These are phyloP conservation scores for Wickerhamomyces sp. DNA, from an alignment of 1,139 yeast genomes.

Conservation along the genomic window DNA sequence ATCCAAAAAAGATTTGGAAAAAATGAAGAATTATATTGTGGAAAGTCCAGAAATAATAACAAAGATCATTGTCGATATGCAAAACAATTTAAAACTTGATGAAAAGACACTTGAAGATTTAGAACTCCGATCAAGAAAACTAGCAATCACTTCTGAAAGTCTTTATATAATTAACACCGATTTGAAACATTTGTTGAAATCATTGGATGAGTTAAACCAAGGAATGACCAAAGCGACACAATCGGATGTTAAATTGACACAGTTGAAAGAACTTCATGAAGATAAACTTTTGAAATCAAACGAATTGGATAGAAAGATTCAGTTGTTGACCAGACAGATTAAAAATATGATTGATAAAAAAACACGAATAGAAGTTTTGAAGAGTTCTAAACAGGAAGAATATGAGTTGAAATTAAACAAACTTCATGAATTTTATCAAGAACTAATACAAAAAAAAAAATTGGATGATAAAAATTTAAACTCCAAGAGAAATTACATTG, in stretches of 20 bases:
- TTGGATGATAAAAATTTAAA: slow-evolving; percentile 47
- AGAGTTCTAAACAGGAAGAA: slow-evolving; percentile 40
- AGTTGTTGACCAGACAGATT: slow-evolving; percentile 48
- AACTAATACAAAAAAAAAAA: slow-evolving; percentile 45
- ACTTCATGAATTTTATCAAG: slow-evolving; percentile 42
- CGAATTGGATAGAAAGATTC: slow-evolving; percentile 46
- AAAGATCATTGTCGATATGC: slow-evolving; percentile 52
- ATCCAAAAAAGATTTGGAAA: slow-evolving; percentile 53
- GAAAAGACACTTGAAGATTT: slow-evolving; percentile 36
- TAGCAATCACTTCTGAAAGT: slow-evolving; percentile 54
- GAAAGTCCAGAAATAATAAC: slow-evolving; percentile 57
- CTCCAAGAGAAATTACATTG: slow-evolving; percentile 37
- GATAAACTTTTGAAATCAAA: slow-evolving; percentile 39
- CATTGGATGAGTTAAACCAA: slow-evolving; percentile 52
- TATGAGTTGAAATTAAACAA: slow-evolving; percentile 41
- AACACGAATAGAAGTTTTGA: slow-evolving; percentile 42
- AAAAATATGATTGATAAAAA: slow-evolving; percentile 50
- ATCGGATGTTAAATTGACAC: slow-evolving; percentile 33
- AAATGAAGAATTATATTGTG: slow-evolving; percentile 52
- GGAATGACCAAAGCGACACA: slow-evolving; percentile 44
- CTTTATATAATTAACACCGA: slow-evolving; percentile 53
- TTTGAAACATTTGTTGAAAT: slow-evolving; percentile 42
- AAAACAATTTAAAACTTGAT: slow-evolving; percentile 40
- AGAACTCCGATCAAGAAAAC: slow-evolving; percentile 46
- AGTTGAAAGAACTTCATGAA: slow-evolving; percentile 39